A percentile compares a stretch with the other conserved stretches of the same genome.
These are phyloP conservation scores for Mariannaea sp. DNA, from an alignment of 2,329 filamentous ascomycete species.

Conservation along the genomic window DNA sequence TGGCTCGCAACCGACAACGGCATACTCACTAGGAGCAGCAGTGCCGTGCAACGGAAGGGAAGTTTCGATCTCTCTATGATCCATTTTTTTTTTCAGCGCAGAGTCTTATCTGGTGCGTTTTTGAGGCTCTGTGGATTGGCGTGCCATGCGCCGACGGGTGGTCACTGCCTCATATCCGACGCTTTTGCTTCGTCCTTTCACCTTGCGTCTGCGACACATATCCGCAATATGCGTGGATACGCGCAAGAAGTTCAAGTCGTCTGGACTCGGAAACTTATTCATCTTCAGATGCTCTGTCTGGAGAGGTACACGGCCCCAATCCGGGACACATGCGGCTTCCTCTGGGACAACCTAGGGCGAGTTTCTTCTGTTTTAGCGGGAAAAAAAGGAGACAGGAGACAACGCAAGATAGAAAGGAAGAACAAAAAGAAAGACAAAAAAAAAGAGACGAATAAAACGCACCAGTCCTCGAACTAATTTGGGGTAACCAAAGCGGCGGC, in stretches of 20 bases:
- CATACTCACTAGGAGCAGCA: too few relatives aligned
- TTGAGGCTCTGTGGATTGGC: background rate
- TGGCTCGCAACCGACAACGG: too few relatives aligned
- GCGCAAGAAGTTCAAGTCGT: background rate
- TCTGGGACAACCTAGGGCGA: conserved; percentile 8
- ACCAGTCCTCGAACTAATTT: conserved; percentile 17
- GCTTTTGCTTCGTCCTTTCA: background rate
- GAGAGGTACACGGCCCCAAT: background rate
- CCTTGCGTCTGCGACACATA: background rate
- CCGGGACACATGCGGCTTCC: conserved; percentile 9
- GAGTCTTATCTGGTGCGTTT: too few relatives aligned
- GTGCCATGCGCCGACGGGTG: background rate
- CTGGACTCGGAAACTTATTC: conserved; percentile 17
- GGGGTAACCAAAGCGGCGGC: conserved; percentile 5
- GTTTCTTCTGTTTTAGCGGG: too few relatives aligned
- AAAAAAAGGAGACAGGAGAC: too few relatives aligned
- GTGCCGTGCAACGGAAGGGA: too few relatives aligned
- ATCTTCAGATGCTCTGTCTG: conserved; percentile 15
- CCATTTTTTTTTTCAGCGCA: too few relatives aligned
- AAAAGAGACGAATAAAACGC: background rate
- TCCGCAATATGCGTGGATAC: background rate
- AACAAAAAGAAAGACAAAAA: background rate
- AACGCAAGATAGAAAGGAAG: too few relatives aligned
- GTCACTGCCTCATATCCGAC: background rate
- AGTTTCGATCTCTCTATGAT: too few relatives aligned